Base-by-base conservation (phyloP, 306 rosid genomes). In the Glycine tomentella region DNA sequence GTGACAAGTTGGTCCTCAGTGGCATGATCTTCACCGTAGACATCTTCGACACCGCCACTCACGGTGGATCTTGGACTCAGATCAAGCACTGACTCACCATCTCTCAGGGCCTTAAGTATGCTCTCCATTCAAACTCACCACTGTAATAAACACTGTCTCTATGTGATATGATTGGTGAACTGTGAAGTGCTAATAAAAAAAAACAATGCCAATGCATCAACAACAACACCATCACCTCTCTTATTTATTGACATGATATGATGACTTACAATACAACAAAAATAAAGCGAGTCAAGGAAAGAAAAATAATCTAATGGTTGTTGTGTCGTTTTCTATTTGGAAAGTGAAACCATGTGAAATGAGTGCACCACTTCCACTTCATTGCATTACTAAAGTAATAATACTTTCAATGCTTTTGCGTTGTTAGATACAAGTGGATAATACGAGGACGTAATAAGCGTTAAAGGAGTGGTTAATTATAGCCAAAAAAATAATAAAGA, bases 1-100 rank as follows among this genome's bases (percentile, higher is more conserved):
- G 95, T 92, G 80, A 91, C 85, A n/a, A 92, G 92, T 72, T 87
- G 91, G 9, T 89, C 91, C 88, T 88, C 94, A 0, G 95, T 89
- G 80, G 97, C 97, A 15, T 86, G 71, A 75, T 92, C 95, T 84
- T 92, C 95, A 2, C 97, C 95, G 72, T 90, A 88, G 42, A 89
- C 58, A 15, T 93, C 97, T 88, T 76, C 94, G 68, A 90, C 97
- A 45, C 94, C 97, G 5, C 94, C 97, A 20, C 89, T 85, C 8
- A 87, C 90, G 71, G 87, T 52, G 85, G 90, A 74, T 84, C 90
- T 89, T 70, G 97, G 86, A 72, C 88, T 88, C 68, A 88, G 78
- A 70, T 92, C 93, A 9, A 92, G 89, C 25, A 87, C 94, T 5
- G 88, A 82, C 67, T 78, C 89, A 1, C 94, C 92, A n/a, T 87